Conservation (phyloP, 345 rosid genomes). For the Corymbia maculata region DNA sequence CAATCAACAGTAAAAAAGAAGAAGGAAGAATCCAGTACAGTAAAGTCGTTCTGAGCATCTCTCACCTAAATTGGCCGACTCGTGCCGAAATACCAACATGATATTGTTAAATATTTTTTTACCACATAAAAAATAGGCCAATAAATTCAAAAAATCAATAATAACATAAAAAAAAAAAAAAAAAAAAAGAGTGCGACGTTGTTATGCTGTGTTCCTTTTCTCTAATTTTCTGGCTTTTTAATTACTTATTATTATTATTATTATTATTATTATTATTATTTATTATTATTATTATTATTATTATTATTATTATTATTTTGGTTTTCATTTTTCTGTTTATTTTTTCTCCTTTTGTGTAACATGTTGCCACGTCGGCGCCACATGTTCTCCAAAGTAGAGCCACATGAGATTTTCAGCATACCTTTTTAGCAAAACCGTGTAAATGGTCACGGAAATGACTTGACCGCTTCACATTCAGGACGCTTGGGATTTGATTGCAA, state of each 20-base stretch:
- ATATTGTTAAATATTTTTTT: neutral
- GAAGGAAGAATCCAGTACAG: neutral
- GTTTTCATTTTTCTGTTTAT: too few species aligned
- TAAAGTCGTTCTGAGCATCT: neutral
- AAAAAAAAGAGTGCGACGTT: too few species aligned
- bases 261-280: too few species aligned
- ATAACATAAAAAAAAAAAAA: too few species aligned
- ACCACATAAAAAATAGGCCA: too few species aligned
- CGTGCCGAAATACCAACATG: neutral
- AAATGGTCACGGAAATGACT: neutral
- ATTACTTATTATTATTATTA: too few species aligned
- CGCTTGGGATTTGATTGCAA: neutral
- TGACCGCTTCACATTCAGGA: neutral
- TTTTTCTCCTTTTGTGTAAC: neutral
- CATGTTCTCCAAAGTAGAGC: neutral
- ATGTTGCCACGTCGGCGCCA: rapidly evolving
- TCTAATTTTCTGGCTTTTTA: too few species aligned
- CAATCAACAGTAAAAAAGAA: neutral
- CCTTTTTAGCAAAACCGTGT: neutral
- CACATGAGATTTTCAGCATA: rapidly evolving
- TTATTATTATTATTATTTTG: too few species aligned
- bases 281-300: too few species aligned
- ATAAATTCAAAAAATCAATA: too few species aligned
- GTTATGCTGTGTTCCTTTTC: too few species aligned
- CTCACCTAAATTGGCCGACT: neutral